These are phyloP conservation scores for Sedum album DNA, from an alignment of 164 flowering plant genomes.

Conservation along the genomic window DNA sequence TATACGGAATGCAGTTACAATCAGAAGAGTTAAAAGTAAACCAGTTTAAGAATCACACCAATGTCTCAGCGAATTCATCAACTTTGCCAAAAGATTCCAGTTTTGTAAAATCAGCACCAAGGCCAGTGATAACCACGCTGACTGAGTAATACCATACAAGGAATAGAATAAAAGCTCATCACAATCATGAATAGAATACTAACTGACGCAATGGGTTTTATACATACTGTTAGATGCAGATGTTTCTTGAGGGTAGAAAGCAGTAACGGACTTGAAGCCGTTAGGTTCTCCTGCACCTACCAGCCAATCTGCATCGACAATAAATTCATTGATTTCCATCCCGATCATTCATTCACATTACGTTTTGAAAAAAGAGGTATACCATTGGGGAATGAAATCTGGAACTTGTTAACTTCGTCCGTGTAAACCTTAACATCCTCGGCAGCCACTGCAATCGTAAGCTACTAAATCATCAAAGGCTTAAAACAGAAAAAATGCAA, in stretches of 20 bases:
- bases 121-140: conserved; percentile 74
- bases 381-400: conserved; percentile 72
- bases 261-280: conserved; percentile 66
- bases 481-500: not conserved
- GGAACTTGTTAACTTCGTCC: conserved; percentile 70
- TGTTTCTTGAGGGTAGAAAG: conserved; percentile 66
- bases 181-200: conserved; percentile 5
- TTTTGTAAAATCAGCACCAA: conserved; percentile 87
- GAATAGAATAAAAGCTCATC: conserved; percentile 11
- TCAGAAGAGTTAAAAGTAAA: not conserved
- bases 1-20: not conserved
- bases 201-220: conserved; percentile 5
- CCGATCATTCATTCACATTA: too few relatives aligned
- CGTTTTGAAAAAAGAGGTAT: not conserved
- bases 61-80: conserved; percentile 77
- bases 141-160: conserved; percentile 32
- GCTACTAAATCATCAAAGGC: too few relatives aligned
- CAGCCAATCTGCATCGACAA: conserved; percentile 58
- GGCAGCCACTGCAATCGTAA: conserved; percentile 18
- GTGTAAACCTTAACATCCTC: conserved; percentile 46
- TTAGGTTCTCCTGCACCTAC: conserved; percentile 61
- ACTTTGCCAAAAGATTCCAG: conserved; percentile 94
- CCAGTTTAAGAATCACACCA: conserved; percentile 31
- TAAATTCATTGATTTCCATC: not conserved
- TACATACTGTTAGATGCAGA: conserved; percentile 59